Evolutionary conservation across 2,329 filamentous ascomycete species (phyloP), one percentile per base, ranked within the genome.

Genomic region (Fusarium musae): DNA sequence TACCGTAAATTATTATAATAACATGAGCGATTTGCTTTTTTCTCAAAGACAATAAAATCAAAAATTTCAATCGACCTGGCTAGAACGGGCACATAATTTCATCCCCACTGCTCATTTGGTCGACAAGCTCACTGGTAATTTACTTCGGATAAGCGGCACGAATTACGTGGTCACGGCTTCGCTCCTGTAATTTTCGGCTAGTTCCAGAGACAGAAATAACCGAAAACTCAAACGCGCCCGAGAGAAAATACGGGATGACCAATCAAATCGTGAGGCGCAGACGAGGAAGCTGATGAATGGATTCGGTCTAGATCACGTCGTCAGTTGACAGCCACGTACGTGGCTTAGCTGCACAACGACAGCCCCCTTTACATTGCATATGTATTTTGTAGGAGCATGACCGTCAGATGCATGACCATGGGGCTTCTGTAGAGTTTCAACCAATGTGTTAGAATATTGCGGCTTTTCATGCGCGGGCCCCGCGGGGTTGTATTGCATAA

Each of bases 181-280:
- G 23, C 50, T 54, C 50, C 50, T 54, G 50, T 40, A 40, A 54
- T 28, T 12, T 39, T 54, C 50, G 34, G 50, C 50, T 54, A 54
- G 50, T 40, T 28, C 50, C 50, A 40, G 40, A 54, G 50, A 17
- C 34, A 30, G 50, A 40, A 54, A 28, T 40, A 30, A 13, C 50
- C 50, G 50, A 54, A 28, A n/a, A 28, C 9, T 39, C 34, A n/a
- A 52, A 1, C n/a, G 49, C n/a, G 9, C 12, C 17, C 17, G 15
- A 21, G 21, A 5, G 19, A 23, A 30, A 11, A 17, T 53, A 40
- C 50, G 50, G 23, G 5, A 8, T 54, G 50, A 3, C 50, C 34
- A 40, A 54, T 54, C 12, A n/a, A 11, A 54, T 8, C 19, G 34
- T 9, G 19, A 16, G 19, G 50, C 34, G 9, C 32, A 28, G 23